phyloP scores from a whole-genome alignment of 1,284 basidiomycete species.

The Moesziomyces antarcticus region DNA sequence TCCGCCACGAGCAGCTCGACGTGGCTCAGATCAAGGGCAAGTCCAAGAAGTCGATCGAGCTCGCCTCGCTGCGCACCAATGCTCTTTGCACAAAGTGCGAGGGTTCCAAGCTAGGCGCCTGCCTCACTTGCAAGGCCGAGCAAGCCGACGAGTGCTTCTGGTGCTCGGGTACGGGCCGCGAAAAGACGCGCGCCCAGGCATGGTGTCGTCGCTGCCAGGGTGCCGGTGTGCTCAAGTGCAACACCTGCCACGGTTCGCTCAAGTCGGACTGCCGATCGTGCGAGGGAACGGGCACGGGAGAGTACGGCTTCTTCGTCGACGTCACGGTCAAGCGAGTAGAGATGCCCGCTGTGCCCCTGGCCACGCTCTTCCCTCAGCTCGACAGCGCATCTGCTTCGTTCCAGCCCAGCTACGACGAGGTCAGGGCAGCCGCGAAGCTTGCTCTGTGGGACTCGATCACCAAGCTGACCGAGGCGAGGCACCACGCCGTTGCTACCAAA shows the following conservation, averaged over 20 bases:
- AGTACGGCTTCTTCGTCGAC: slow-evolving; percentile 54
- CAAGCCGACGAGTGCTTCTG: slow-evolving; percentile 59
- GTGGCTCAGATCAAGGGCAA: slow-evolving; percentile 46
- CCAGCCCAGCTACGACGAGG: slow-evolving; percentile 37
- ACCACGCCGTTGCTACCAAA: slow-evolving; percentile 4
- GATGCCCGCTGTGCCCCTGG: slow-evolving; percentile 49
- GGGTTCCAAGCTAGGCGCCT: slow-evolving; percentile 30
- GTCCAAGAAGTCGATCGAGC: slow-evolving; percentile 51
- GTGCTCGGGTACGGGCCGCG: slow-evolving; percentile 53
- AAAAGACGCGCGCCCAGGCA: slow-evolving; percentile 45
- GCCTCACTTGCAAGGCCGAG: slow-evolving; percentile 46
- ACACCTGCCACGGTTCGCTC: slow-evolving; percentile 47
- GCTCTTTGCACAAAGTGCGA: slow-evolving; percentile 46
- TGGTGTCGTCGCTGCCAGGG: slow-evolving; percentile 53
- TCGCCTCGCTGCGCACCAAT: slow-evolving; percentile 43
- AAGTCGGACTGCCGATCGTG: slow-evolving; percentile 42
- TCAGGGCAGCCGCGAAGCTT: slow-evolving; percentile 38
- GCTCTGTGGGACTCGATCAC: slow-evolving; percentile 45
- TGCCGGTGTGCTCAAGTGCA: slow-evolving; percentile 50
- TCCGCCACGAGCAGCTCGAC: slow-evolving; percentile 48
- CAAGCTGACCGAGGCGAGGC: slow-evolving; percentile 35
- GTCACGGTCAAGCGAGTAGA: slow-evolving; percentile 53
- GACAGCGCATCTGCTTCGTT: slow-evolving; percentile 1
- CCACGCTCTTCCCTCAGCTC: slow-evolving; percentile 37
- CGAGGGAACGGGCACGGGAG: slow-evolving; percentile 43